Conservation (phyloP, 2,329 filamentous ascomycete species). For the Aspergillus luchuensis region DNA sequence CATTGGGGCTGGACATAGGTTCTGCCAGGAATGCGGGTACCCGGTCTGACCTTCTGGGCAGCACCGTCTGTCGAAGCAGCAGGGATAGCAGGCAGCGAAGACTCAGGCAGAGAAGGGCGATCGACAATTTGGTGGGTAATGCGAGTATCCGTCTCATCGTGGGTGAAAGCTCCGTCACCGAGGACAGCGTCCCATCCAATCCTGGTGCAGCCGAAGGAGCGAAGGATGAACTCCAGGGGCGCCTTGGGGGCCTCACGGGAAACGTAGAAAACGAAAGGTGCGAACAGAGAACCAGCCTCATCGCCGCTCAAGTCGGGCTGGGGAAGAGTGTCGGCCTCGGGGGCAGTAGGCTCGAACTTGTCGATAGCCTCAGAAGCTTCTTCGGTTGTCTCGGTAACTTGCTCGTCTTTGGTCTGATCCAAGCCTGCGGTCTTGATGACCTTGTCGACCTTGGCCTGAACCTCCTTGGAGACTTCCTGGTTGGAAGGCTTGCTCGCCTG, state of each 20-base stretch:
- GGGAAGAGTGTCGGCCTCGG: slow-evolving; percentile 80
- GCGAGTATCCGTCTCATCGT: slow-evolving; percentile 78
- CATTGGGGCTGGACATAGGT: slow-evolving; percentile 96
- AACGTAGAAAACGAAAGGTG: slow-evolving; percentile 86
- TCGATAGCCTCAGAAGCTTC: slow-evolving; percentile 70
- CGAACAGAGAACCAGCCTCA: slow-evolving; percentile 75
- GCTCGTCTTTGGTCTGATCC: slow-evolving; percentile 47
- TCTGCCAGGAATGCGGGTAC: slow-evolving; percentile 82
- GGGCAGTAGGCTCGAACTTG: slow-evolving; percentile 83
- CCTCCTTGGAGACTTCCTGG: slow-evolving; percentile 67
- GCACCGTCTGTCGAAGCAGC: slow-evolving; percentile 49
- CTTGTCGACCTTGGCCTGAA: slow-evolving; percentile 68
- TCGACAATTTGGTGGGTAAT: slow-evolving; percentile 98
- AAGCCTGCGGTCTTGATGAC: slow-evolving; percentile 46
- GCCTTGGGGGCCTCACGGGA: slow-evolving; percentile 91
- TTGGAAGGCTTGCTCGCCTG: slow-evolving; percentile 53
- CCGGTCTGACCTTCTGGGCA: slow-evolving; percentile 53
- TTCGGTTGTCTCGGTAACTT: slow-evolving; percentile 50
- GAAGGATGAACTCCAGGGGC: slow-evolving; percentile 87
- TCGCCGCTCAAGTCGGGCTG: slow-evolving; percentile 71
- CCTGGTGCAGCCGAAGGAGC: slow-evolving; percentile 91
- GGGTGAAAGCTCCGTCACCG: slow-evolving; percentile 89
- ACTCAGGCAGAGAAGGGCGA: slow-evolving; percentile 70
- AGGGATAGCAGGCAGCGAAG: slow-evolving; percentile 48
- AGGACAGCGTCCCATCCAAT: slow-evolving; percentile 92